Conservation (phyloP, 805 yeast species). For the Torulaspora gathmanii region DNA sequence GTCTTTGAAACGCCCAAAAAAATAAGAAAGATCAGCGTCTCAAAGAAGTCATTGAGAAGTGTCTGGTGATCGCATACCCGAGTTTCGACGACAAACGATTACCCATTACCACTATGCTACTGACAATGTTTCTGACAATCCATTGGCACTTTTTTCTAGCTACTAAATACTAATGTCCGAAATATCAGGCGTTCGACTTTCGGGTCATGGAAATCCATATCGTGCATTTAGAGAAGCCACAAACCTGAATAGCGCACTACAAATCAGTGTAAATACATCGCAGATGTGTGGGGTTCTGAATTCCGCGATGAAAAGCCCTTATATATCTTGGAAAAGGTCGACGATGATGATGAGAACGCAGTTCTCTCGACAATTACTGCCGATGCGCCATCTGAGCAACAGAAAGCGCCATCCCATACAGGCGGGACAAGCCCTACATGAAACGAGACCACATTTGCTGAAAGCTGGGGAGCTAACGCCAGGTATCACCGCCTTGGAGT, state of each 20-base stretch:
- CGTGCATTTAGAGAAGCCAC: neutral
- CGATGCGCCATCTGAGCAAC: conserved; percentile 11
- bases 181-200: neutral
- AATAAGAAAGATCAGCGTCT: conserved; percentile 32
- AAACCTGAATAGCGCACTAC: neutral
- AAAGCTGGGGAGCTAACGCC: conserved; percentile 79
- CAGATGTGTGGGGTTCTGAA: neutral
- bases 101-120: neutral
- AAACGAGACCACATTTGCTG: conserved; percentile 75
- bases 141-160: neutral
- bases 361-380: neutral
- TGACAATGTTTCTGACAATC: neutral
- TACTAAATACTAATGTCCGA: neutral
- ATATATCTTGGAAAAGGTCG: neutral
- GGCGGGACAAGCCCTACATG: conserved; percentile 83
- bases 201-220: neutral
- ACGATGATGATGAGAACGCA: neutral
- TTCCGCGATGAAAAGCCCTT: neutral
- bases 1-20: conserved; percentile 18
- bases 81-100: neutral
- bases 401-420: conserved; percentile 32
- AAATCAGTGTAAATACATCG: neutral
- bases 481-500: conserved; percentile 80
- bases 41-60: conserved; percentile 32
- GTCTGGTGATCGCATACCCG: conserved; percentile 18